Evolutionary conservation across 202 grass and related monocot species (phyloP), one percentile per base, ranked within the genome.

Genomic region (Tripidium arundinaceum): DNA sequence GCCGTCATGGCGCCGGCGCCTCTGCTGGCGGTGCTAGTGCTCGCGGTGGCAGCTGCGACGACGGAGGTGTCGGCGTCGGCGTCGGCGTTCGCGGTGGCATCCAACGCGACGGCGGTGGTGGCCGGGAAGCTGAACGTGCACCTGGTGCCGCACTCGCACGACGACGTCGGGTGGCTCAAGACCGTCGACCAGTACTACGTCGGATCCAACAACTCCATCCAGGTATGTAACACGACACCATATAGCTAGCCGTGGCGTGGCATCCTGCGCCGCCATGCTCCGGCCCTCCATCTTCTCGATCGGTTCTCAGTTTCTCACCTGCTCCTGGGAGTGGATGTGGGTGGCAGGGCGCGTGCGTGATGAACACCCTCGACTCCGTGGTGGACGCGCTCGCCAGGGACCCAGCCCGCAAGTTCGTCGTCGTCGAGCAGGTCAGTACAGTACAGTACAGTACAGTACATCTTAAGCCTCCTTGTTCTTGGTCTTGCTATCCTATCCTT

Each of bases 111-210:
- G 36, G 78, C 83, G 38, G 66, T 26, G 27, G 93, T 83, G 65
- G 59, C 22, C 2, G 91, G 88, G 38, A 89, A 91, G 81, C 82
- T 97, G 38, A 97, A 88, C 84, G 94, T 97, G 84, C 94, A 97
- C 83, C 65, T 97, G n/a, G 94, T 97, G 41, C 73, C 94, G 79
- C 94, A 97, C 86, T 90, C 89, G 3, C 91, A 97, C 68, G 94
- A 97, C 69, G 94, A 97, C 46, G 94, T 97, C 22, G 94, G 94
- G n/a, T 97, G 91, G 91, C 89, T 97, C 75, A 97, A 93, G 91
- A 97, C 94, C 31, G 34, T 97, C 62, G 91, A 97, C 86, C 94
- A 97, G 91, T 97, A 97, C 82, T 97, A 75, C 60, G 91, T 97
- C 28, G 94, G 94, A 0, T 93, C 94, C 54, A 97, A 97, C 70